These are phyloP conservation scores for Chaetoceros muelleri DNA, from an alignment of 108 stramenopile genomes.

Conservation along the genomic window DNA sequence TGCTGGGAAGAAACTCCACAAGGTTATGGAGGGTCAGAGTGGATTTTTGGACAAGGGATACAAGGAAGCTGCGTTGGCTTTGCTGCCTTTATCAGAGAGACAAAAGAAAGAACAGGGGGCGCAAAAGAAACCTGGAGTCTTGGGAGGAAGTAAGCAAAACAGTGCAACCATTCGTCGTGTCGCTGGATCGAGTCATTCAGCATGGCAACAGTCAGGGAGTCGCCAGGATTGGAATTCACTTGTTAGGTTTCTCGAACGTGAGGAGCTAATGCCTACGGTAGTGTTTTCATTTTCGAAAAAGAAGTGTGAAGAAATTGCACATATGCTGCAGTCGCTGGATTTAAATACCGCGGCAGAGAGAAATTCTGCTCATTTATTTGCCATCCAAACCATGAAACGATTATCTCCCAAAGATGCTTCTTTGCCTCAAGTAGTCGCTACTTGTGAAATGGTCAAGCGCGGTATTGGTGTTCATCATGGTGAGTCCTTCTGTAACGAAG, in stretches of 20 bases:
- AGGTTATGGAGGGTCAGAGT: slow-evolving; percentile 66
- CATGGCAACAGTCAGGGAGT: slow-evolving; percentile 72
- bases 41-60: slow-evolving; percentile 72
- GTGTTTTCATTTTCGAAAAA: slow-evolving; percentile 97
- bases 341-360: slow-evolving; percentile 81
- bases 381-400: slow-evolving; percentile 66
- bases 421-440: slow-evolving; percentile 86
- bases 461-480: slow-evolving; percentile 79
- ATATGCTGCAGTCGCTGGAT: slow-evolving; percentile 71
- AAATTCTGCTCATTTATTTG: slow-evolving; percentile 55
- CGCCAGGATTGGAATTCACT: slow-evolving; percentile 78
- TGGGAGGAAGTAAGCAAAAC: slow-evolving; percentile 24
- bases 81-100: slow-evolving; percentile 44
- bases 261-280: slow-evolving; percentile 89
- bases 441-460: slow-evolving; percentile 77
- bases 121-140: slow-evolving; percentile 22
- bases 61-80: slow-evolving; percentile 52
- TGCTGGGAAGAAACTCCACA: slow-evolving; percentile 78
- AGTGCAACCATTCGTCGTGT: slow-evolving; percentile 14
- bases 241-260: slow-evolving; percentile 64
- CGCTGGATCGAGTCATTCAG: slow-evolving; percentile 42
- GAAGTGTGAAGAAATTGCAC: slow-evolving; percentile 93
- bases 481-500: no score
- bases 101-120: slow-evolving; percentile 15
- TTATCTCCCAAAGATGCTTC: slow-evolving; percentile 71